phyloP scores from a whole-genome alignment of 2,329 filamentous ascomycete species.

The Penicillium aurantiogriseum region DNA sequence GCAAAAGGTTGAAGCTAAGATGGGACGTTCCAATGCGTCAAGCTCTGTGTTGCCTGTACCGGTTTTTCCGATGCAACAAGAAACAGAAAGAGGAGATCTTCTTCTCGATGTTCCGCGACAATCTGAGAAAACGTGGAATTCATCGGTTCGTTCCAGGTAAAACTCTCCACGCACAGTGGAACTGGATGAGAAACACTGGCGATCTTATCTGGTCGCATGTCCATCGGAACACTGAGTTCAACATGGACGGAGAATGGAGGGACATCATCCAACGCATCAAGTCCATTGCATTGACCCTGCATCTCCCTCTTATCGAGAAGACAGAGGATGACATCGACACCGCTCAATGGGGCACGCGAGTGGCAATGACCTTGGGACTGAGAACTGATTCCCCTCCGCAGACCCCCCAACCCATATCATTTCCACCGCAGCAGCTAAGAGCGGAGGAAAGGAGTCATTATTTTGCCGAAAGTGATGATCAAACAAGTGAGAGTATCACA shows the following conservation, averaged over 20 bases:
- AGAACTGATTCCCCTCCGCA: neutral
- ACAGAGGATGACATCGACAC: neutral
- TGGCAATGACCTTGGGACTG: neutral
- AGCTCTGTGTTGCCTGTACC: constrained; percentile 26
- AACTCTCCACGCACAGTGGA: constrained; percentile 24
- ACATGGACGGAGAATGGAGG: constrained; percentile 15
- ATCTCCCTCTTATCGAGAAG: constrained; percentile 6
- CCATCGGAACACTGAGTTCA: constrained; percentile 20
- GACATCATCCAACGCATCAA: constrained; percentile 14
- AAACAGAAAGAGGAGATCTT: constrained; percentile 25
- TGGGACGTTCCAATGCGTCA: constrained; percentile 22
- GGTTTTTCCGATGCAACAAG: constrained; percentile 22
- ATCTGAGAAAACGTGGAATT: constrained; percentile 25
- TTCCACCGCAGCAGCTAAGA: neutral
- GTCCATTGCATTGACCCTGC: constrained; percentile 6
- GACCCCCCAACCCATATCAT: neutral
- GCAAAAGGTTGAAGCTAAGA: neutral
- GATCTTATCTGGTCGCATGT: constrained; percentile 27
- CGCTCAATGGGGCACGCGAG: neutral
- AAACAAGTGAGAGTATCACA: neutral
- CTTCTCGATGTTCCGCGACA: constrained; percentile 22
- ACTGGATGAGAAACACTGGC: constrained; percentile 15
- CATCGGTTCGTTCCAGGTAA: constrained; percentile 2
- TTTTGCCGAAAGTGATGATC: neutral
- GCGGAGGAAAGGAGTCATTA: neutral